Base-by-base conservation (phyloP, 2,329 filamentous ascomycete species). In the Penicillium occitanis region DNA sequence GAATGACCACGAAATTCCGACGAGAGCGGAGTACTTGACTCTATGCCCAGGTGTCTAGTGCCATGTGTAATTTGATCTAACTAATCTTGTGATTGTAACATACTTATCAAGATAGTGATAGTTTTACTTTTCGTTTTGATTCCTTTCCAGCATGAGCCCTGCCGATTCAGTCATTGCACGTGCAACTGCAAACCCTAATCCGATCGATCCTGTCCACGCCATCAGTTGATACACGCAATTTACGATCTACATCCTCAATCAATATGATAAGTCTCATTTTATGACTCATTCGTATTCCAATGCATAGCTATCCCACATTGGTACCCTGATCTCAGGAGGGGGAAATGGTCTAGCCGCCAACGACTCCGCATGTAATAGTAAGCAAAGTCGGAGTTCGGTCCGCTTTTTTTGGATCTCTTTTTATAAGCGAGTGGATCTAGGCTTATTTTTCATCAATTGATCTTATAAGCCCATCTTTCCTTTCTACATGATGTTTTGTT, bases 161-260 rank as follows among this genome's bases (percentile, higher is more conserved):
- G 2, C 3, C 25, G 25, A 25, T 25, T 25, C 25, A 25, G 25
- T 4, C 25, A 11, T 14, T 30, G 57, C 57, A 65, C 63, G 57
- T 61, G 53, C 55, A 53, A 65, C 63, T 14, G n/a, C 33, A 65
- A 65, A 35, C 61, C 61, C 61, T 63, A 63, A 63, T 25, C 33
- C 3, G 42, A 40, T 22, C 19, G 40, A 22, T 19, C 59, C 25
- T 11, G 8, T 11, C 40, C 40, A 6, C 25, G 25, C 25, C 2
- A 25, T 25, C 3, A 2, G 2, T 25, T 25, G 25, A 7, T 42
- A 3, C 8, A 22, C 42, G n/a, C 42, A 10, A 19, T 19, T 8
- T 14, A 1, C 14, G 5, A 30, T n/a, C 25, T 33, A 30, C 25
- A 53, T 30, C 6, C 19, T 50, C 48, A 30, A 35, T 35, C 14